Evolutionary conservation across 2,329 filamentous ascomycete species (phyloP), one percentile per base, ranked within the genome.

Genomic region (Colletotrichum sp.): DNA sequence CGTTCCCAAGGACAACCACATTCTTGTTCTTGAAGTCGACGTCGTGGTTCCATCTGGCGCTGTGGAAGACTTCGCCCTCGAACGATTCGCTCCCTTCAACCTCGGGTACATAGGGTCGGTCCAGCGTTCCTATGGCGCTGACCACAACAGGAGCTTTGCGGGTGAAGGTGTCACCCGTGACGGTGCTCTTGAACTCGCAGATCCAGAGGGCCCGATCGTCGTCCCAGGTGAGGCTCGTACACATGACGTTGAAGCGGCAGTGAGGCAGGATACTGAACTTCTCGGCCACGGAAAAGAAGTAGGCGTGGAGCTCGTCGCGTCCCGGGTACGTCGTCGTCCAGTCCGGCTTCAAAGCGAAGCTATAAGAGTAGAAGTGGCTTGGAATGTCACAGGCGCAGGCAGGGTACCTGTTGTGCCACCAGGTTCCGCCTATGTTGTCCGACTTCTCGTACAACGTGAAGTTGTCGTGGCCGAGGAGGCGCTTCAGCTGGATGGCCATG

Each of bases 1-100:
- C 87, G 72, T 89, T 89, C 21, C 85, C 85, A 84, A 71, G 9
- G 16, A 72, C 62, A 8, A 86, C 81, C 9, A 87, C 81, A 62
- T 85, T 80, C 72, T 85, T 86, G n/a, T 52, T 52, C 18, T 21
- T 21, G 18, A 52, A 52, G n/a, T 21, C 1, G 1, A 52, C 4
- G 18, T 18, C 16, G 44, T 52, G 44, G 1, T 52, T 21, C 44
- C 44, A 52, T 10, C 44, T 18, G 16, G 44, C 44, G 44, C 44
- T 52, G 18, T 52, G 44, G 44, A 52, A 52, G 2, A 52, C n/a
- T 9, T 52, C 18, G 18, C 44, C 44, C n/a, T 21, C n/a, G 18
- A 52, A 52, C 12, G 44, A 5, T 13, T 52, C 18, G 16, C 2
- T 12, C 16, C 44, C 44, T 18, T 8, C 10, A n/a, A 52, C 1